Percentiles rank a stretch among this genome's conserved stretches.
phyloP scores from a whole-genome alignment of 73 alveolate genomes.

The Paramecium octaurelia region DNA sequence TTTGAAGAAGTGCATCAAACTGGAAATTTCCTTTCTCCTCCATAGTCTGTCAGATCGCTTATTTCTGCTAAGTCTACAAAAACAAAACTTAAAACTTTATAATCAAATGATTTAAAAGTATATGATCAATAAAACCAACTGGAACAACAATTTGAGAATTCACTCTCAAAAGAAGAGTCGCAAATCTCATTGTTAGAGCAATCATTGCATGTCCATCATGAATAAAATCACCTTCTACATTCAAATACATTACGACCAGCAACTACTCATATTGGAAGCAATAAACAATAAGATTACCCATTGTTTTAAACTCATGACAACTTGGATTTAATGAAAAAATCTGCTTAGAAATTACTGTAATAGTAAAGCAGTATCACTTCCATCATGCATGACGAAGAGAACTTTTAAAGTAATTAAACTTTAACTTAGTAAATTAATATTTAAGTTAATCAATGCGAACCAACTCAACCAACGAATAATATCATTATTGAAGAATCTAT shows the following conservation, averaged over 20 bases:
- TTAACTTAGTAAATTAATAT: not conserved
- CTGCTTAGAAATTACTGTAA: not conserved
- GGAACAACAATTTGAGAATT: not conserved
- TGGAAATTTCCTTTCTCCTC: not conserved
- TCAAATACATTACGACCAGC: not conserved
- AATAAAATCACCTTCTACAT: not conserved
- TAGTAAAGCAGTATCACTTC: not conserved
- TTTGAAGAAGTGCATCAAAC: not conserved
- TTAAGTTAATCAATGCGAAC: not conserved
- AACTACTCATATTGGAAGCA: not conserved
- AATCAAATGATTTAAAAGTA: not conserved
- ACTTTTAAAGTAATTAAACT: not conserved
- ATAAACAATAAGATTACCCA: not conserved
- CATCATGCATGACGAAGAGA: constrained; percentile 4
- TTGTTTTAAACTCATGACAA: not conserved
- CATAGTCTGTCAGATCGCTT: not conserved
- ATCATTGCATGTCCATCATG: not conserved
- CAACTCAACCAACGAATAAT: not conserved
- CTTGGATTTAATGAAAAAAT: not conserved
- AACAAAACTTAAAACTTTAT: not conserved
- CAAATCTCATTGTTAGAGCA: not conserved
- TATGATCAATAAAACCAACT: not conserved
- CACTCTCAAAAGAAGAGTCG: not conserved
- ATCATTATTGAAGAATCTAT: not conserved
- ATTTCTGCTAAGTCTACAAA: not conserved